Evolutionary conservation across 306 rosid genomes (phyloP), one percentile per base, ranked within the genome.

Genomic region (Luffa acutangula): DNA sequence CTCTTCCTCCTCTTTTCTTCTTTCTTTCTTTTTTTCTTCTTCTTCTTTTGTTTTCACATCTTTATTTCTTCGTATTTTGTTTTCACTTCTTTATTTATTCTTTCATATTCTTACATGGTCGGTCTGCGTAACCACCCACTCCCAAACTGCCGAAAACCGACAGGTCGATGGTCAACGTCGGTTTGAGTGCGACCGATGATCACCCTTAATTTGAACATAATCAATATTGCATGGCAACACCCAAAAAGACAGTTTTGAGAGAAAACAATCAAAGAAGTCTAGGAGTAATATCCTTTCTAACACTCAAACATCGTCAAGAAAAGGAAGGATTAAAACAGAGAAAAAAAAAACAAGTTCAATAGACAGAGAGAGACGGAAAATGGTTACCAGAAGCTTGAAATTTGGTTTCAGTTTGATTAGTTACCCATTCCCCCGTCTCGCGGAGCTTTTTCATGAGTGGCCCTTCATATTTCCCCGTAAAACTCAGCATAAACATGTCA

Each of bases 381-480:
- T 12, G 41, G 10, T 43, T 72, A 91, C 93, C 93, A 0, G 88
- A 36, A 52, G 86, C 71, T 17, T 83, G 89, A 75, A 95, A 85
- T 39, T 43, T 75, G 78, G 67, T 76, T 82, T 92, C 97, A 7
- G 87, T 82, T 75, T 81, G 82, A 17, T 79, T 70, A 33, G 57
- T 10, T 0, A 95, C 71, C 97, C 93, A 88, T 85, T 91, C 99
- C 82, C 97, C 97, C 0, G 90, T 81, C 86, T 88, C 86, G 15
- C 93, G 88, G 63, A 95, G 85, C 80, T 79, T 88, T 87, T 89
- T 92, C 87, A 89, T 93, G 78, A 95, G 75, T 3, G 81, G 75
- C 41, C 88, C 89, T 86, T 95, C 97, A 54, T 89, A 86, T 76
- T 85, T 85, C 60, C 76, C 75, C 1, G 85, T 82, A 74, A 88